Conservation (phyloP, 805 yeast genomes). For the Schwanniomyces pseudopolymorphus region DNA sequence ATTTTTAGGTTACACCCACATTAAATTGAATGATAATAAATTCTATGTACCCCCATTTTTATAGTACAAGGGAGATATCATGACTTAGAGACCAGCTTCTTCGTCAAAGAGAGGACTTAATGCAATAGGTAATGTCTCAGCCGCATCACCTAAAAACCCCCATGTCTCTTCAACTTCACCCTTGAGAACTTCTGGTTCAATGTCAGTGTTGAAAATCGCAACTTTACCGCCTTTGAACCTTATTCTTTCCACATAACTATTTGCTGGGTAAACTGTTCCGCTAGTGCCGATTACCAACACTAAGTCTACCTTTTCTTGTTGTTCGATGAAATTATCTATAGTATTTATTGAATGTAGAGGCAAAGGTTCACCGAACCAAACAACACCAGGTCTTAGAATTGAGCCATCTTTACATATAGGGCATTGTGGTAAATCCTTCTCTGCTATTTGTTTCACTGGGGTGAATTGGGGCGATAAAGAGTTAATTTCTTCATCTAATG, state of each 20-base stretch:
- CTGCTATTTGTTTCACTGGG: slow-evolving; percentile 50
- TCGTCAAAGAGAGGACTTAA: slow-evolving; percentile 43
- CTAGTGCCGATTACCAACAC: slow-evolving; percentile 84
- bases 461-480: slow-evolving; percentile 42
- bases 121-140: slow-evolving; percentile 65
- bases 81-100: background rate
- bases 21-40: background rate
- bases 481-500: slow-evolving; percentile 9
- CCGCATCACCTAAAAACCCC: slow-evolving; percentile 82
- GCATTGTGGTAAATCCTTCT: slow-evolving; percentile 65
- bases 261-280: slow-evolving; percentile 88
- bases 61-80: too few species aligned
- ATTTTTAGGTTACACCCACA: background rate
- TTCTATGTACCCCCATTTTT: too few species aligned
- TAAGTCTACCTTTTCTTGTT: slow-evolving; percentile 57
- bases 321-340: slow-evolving; percentile 69
- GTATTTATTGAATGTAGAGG: slow-evolving; percentile 61
- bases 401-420: slow-evolving; percentile 65
- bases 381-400: slow-evolving; percentile 81
- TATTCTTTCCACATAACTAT: slow-evolving; percentile 82
- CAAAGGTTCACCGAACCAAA: slow-evolving; percentile 92
- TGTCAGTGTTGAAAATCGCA: slow-evolving; percentile 79
- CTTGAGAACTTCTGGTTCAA: slow-evolving; percentile 43
- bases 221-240: slow-evolving; percentile 72
- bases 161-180: slow-evolving; percentile 49